Evolutionary conservation across 2,329 filamentous ascomycete genomes (phyloP).

Genomic region (Fusarium marasasianum): DNA sequence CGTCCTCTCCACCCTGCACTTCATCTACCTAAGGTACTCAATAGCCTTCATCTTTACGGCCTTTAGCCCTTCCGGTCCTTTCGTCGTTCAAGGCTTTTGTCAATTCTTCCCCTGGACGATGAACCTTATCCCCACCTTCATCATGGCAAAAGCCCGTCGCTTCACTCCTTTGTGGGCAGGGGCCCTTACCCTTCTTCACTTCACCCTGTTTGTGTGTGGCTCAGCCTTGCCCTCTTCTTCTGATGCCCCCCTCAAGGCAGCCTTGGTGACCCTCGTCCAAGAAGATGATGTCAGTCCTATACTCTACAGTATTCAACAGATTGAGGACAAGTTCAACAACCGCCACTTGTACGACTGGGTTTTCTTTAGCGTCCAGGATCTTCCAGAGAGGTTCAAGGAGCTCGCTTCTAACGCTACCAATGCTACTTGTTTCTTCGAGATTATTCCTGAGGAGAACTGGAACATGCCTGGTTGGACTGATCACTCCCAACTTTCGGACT

Average conservation of each 20-base stretch:
- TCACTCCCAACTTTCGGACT: neutral
- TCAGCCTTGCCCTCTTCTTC: conserved; percentile 19
- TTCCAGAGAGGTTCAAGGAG: conserved; percentile 79
- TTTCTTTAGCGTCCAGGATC: conserved; percentile 85
- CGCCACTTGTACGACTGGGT: conserved; percentile 90
- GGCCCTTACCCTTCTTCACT: conserved; percentile 33
- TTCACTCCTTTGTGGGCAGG: conserved; percentile 23
- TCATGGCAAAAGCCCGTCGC: conserved; percentile 27
- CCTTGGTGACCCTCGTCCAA: conserved; percentile 46
- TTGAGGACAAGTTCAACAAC: conserved; percentile 70
- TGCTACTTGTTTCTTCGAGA: conserved; percentile 76
- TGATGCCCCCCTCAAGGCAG: conserved; percentile 44
- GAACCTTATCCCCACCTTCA: neutral
- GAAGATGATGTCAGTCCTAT: conserved; percentile 46
- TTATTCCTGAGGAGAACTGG: conserved; percentile 82
- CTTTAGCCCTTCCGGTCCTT: conserved; percentile 3
- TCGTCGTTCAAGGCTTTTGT: neutral
- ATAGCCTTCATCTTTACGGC: conserved; percentile 2
- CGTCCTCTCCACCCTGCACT: neutral
- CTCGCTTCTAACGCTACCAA: conserved; percentile 74
- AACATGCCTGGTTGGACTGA: conserved; percentile 61
- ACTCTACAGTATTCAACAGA: conserved; percentile 63
- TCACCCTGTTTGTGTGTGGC: conserved; percentile 31
- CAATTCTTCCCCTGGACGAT: conserved; percentile 1
- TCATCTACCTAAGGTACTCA: conserved; percentile 3